These are phyloP conservation scores for Didymella arachidicola DNA, from an alignment of 2,329 filamentous ascomycete genomes.

Conservation along the genomic window DNA sequence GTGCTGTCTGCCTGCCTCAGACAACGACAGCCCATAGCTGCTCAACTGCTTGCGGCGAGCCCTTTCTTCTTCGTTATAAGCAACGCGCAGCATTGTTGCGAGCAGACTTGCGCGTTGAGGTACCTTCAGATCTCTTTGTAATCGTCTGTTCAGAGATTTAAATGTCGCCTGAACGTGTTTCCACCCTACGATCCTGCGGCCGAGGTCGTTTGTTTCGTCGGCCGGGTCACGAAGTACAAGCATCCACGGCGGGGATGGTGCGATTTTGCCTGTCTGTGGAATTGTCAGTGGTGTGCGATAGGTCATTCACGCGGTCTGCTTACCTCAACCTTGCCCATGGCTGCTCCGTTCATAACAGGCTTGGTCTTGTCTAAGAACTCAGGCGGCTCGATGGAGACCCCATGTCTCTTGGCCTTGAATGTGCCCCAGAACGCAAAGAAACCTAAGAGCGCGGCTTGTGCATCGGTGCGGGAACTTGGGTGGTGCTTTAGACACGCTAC, in stretches of 20 bases:
- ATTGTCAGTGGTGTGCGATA: slow-evolving; percentile 14
- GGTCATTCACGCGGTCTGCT: not conserved
- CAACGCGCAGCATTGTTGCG: slow-evolving; percentile 28
- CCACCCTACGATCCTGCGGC: slow-evolving; percentile 57
- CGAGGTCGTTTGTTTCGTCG: slow-evolving; percentile 65
- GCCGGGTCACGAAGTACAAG: slow-evolving; percentile 68
- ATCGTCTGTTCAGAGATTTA: slow-evolving; percentile 19
- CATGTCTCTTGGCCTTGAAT: slow-evolving; percentile 56
- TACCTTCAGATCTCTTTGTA: slow-evolving; percentile 23
- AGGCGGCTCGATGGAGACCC: slow-evolving; percentile 60
- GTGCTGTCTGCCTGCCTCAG: not conserved
- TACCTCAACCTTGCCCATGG: slow-evolving; percentile 31
- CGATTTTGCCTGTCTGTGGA: slow-evolving; percentile 22
- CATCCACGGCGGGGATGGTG: slow-evolving; percentile 43
- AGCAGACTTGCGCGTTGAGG: slow-evolving; percentile 35
- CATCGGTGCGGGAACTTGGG: slow-evolving; percentile 42
- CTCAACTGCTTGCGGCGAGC: slow-evolving; percentile 25
- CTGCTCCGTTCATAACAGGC: slow-evolving; percentile 28
- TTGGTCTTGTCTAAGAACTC: slow-evolving; percentile 53
- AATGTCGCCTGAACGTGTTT: slow-evolving; percentile 60
- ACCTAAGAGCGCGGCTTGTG: slow-evolving; percentile 56
- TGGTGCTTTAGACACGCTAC: slow-evolving; percentile 61
- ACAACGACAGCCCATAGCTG: slow-evolving; percentile 22
- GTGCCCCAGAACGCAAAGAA: slow-evolving; percentile 61
- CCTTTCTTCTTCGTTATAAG: slow-evolving; percentile 12